phyloP scores from a whole-genome alignment of 2,329 filamentous ascomycete genomes.

The Pseudogymnoascus destructans region DNA sequence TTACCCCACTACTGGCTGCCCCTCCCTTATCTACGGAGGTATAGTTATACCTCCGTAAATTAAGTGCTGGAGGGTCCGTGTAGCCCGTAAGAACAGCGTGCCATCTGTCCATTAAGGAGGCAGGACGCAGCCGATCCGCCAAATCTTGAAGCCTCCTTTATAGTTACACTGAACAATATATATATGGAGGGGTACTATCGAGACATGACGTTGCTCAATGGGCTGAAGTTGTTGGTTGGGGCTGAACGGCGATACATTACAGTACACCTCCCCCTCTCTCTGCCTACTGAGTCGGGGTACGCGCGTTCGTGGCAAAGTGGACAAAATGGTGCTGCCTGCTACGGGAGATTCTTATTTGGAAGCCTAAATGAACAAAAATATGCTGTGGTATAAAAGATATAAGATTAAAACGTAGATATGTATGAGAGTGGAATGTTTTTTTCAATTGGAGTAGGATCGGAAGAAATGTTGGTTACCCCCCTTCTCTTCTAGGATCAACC shows the following conservation, averaged over 20 bases:
- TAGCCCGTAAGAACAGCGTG: constrained; percentile 6
- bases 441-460: background rate
- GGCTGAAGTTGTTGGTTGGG: background rate
- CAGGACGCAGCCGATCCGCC: background rate
- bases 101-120: constrained; percentile 7
- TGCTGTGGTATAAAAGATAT: background rate
- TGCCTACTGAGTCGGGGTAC: constrained; percentile 1
- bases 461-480: background rate
- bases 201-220: constrained; percentile 1
- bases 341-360: background rate
- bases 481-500: constrained; percentile 1
- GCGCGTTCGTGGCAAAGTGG: constrained; percentile 2
- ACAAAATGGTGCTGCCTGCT: background rate
- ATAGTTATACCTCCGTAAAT: too few species aligned
- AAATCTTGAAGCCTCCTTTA: background rate
- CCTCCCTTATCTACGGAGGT: constrained; percentile 8
- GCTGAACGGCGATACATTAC: background rate
- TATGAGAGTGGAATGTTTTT: background rate
- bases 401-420: constrained; percentile 4
- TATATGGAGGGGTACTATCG: background rate
- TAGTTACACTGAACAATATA: background rate
- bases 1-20: constrained; percentile 6
- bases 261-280: background rate
- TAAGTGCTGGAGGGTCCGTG: constrained; percentile 5
- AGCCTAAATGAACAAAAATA: constrained; percentile 2